Percentiles rank a stretch among this genome's conserved stretches.
These are phyloP conservation scores for Simplicillium sp. DNA, from an alignment of 2,329 filamentous ascomycete species.

Conservation along the genomic window DNA sequence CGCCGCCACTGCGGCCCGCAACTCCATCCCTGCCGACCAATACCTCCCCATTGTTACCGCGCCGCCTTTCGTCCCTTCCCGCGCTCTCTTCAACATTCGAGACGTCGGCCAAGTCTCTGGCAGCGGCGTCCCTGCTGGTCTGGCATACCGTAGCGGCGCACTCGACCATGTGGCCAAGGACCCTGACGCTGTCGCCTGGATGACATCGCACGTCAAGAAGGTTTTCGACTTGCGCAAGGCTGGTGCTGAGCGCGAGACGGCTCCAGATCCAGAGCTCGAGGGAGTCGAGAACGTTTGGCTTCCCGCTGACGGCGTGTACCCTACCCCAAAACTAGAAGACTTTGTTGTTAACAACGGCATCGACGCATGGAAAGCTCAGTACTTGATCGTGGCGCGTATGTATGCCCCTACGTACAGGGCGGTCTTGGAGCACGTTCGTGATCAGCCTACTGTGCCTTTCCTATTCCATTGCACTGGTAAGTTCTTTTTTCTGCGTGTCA, in stretches of 20 bases:
- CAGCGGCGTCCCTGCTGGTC: slow-evolving; percentile 28
- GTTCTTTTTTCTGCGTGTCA: slow-evolving; percentile 9
- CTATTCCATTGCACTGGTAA: slow-evolving; percentile 46
- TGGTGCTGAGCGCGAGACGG: slow-evolving; percentile 26
- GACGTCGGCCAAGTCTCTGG: slow-evolving; percentile 37
- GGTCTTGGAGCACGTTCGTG: slow-evolving; percentile 38
- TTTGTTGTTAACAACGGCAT: slow-evolving; percentile 37
- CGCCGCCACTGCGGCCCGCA: slow-evolving; percentile 28
- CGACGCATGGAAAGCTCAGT: slow-evolving; percentile 33
- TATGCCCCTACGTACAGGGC: slow-evolving; percentile 32
- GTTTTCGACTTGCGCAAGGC: slow-evolving; percentile 43
- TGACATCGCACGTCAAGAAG: slow-evolving; percentile 27
- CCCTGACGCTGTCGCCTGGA: slow-evolving; percentile 21
- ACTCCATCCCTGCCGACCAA: slow-evolving; percentile 24
- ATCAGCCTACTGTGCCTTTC: slow-evolving; percentile 32
- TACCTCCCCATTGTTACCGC: slow-evolving; percentile 25
- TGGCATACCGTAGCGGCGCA: slow-evolving; percentile 37
- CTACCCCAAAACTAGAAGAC: slow-evolving; percentile 23
- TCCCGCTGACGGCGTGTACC: slow-evolving; percentile 21
- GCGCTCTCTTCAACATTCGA: slow-evolving; percentile 41
- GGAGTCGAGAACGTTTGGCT: slow-evolving; percentile 38
- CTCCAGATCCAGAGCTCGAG: slow-evolving; percentile 33
- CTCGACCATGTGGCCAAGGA: slow-evolving; percentile 21
- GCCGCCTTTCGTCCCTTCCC: slow-evolving; percentile 36
- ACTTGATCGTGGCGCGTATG: slow-evolving; percentile 32